phyloP scores from a whole-genome alignment of 2,329 filamentous ascomycete genomes.

The Epicoccum sorghinum region DNA sequence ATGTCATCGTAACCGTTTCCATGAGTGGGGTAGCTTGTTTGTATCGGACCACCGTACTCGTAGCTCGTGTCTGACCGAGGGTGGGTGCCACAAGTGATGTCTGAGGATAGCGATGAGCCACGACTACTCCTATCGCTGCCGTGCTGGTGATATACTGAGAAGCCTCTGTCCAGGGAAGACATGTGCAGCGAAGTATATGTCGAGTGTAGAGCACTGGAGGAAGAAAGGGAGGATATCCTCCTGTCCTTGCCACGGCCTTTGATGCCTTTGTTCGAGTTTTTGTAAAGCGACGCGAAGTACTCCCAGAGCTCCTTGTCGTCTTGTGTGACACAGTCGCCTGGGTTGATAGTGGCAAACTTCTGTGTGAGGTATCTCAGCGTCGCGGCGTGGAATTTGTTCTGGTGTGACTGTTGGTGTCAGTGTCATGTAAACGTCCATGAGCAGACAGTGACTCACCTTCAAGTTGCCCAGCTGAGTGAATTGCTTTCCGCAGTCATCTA shows the following conservation, averaged over 20 bases:
- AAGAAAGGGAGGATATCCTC: constrained; percentile 59
- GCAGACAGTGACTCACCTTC: constrained; percentile 65
- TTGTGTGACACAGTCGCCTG: constrained; percentile 67
- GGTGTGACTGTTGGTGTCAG: constrained; percentile 69
- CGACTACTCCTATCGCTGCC: constrained; percentile 44
- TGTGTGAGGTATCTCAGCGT: constrained; percentile 72
- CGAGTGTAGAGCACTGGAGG: constrained; percentile 34
- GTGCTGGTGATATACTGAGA: constrained; percentile 30
- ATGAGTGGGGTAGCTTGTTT: constrained; percentile 31
- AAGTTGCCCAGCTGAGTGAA: constrained; percentile 92
- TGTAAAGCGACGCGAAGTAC: constrained; percentile 88
- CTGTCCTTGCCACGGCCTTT: constrained; percentile 91
- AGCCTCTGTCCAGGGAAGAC: constrained; percentile 28
- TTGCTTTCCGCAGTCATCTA: constrained; percentile 83
- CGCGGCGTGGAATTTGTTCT: constrained; percentile 89
- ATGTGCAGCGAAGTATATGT: constrained; percentile 32
- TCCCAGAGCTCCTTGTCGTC: constrained; percentile 79
- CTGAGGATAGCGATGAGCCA: constrained; percentile 44
- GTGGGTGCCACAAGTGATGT: constrained; percentile 23
- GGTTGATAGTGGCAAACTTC: constrained; percentile 70
- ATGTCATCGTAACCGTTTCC: constrained; percentile 40
- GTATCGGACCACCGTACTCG: constrained; percentile 40
- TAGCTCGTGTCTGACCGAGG: constrained; percentile 34
- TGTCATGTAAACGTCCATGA: not conserved
- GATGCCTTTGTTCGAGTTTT: constrained; percentile 98